phyloP scores from a whole-genome alignment of 2,329 filamentous ascomycete genomes.

The Colletotrichum caudatum region DNA sequence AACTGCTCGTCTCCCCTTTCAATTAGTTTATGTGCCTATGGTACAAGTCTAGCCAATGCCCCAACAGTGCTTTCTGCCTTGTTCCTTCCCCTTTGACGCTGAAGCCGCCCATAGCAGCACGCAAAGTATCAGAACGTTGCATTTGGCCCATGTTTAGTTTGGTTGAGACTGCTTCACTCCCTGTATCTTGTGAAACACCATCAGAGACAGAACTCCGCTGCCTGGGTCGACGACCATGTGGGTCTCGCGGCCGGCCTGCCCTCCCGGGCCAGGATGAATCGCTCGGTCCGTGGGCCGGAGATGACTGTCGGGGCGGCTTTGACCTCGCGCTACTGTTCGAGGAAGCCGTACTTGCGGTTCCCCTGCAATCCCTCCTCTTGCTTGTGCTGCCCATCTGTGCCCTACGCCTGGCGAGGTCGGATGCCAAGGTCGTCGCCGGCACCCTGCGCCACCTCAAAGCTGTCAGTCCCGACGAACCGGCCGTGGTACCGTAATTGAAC shows the following conservation, averaged over 20 bases:
- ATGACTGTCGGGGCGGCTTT: conserved; percentile 46
- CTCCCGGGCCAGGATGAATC: conserved; percentile 34
- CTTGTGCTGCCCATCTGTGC: conserved; percentile 22
- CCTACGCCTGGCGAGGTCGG: conserved; percentile 23
- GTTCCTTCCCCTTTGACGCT: not conserved
- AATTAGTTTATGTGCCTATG: not conserved
- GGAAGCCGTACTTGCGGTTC: conserved; percentile 45
- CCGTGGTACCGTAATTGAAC: not conserved
- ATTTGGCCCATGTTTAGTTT: conserved; percentile 27
- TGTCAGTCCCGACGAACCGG: conserved; percentile 16
- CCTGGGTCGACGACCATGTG: conserved; percentile 26
- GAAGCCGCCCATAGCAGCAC: not conserved
- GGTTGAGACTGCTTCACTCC: conserved; percentile 11
- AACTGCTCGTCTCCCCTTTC: not conserved
- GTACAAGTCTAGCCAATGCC: not conserved
- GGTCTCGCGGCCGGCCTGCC: conserved; percentile 30
- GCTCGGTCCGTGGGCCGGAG: conserved; percentile 40
- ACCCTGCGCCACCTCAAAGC: conserved; percentile 28
- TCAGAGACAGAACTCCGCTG: conserved; percentile 9
- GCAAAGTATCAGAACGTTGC: conserved; percentile 20
- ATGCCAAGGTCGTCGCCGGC: conserved; percentile 36
- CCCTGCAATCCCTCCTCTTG: conserved; percentile 32
- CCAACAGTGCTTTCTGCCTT: not conserved
- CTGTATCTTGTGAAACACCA: conserved; percentile 32
- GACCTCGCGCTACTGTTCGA: conserved; percentile 49